Evolutionary conservation across 768 basidiomycete genomes (phyloP), one percentile per base, ranked within the genome.

Genomic region (Paxillus rubicundulus): DNA sequence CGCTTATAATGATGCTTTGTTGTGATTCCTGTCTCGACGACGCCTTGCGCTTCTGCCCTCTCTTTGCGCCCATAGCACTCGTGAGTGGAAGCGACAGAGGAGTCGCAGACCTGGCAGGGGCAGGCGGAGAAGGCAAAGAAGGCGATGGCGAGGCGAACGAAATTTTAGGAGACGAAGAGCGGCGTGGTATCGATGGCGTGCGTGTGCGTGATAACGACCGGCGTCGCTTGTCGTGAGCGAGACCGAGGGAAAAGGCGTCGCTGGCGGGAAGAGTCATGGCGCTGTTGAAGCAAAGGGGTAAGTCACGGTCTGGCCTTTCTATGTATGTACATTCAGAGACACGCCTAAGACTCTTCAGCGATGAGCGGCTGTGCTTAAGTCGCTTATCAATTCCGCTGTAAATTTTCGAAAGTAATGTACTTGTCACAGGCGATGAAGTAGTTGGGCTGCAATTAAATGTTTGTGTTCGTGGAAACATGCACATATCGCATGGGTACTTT

Each of bases 161-260:
- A 41, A 77, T 65, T 57, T 77, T 74, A 9, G 79, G 78, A 4
- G 81, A 80, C 7, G 78, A 72, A 4, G 80, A 79, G 50, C 78
- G 78, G 36, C 66, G 52, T 60, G 67, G 66, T 13, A 64, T 33
- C 37, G 62, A 65, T 7, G 65, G 56, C 0, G 58, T 55, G 37
- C 65, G 66, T 10, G 58, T 36, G 17, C 57, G 60, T 21, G 62
- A 67, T 12, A 58, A 59, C 5, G 63, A 21, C 12, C 69, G 69
- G 46, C 69, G 67, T 27, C 56, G 61, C 49, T 63, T 67, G 63
- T 72, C 69, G 61, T 70, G 68, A 17, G 67, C 68, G 27, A 69
- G 67, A 37, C 70, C 68, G 47, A 70, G 66, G 13, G 70, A 68
- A 14, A 70, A 70, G 17, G 64, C 68, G 64, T 72, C 68, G 61